Percentiles rank a stretch among this genome's conserved stretches.
Evolutionary conservation across 768 basidiomycete species (phyloP).

Genomic region (Pleurotus pulmonarius): DNA sequence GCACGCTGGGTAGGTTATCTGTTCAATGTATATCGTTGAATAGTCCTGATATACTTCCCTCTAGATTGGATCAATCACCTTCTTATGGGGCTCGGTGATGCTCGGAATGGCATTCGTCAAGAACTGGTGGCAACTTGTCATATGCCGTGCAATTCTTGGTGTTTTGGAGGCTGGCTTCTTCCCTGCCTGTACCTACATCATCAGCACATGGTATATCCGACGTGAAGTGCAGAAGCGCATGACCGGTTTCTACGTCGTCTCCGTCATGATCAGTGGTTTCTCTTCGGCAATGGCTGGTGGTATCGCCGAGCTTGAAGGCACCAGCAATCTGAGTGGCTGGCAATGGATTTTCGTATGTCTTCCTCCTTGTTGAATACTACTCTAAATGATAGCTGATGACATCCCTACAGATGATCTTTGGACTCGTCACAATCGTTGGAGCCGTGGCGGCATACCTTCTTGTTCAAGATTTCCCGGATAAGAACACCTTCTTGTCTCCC

Average conservation of each 20-base stretch:
- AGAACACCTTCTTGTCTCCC: conserved; percentile 28
- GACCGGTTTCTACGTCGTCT: conserved; percentile 19
- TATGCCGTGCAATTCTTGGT: conserved; percentile 3
- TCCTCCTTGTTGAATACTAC: neutral
- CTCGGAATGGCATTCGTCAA: conserved; percentile 5
- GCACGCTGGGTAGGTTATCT: conserved; percentile 16
- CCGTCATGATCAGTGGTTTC: conserved; percentile 15
- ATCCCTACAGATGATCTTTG: conserved; percentile 15
- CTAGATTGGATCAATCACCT: neutral
- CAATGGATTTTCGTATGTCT: conserved; percentile 31
- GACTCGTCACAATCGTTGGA: conserved; percentile 25
- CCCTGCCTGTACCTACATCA: conserved; percentile 14
- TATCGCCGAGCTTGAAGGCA: conserved; percentile 19
- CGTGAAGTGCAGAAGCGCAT: conserved; percentile 20
- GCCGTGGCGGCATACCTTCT: conserved; percentile 27
- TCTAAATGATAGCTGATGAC: neutral
- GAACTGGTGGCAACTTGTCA: conserved; percentile 4
- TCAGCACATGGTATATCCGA: conserved; percentile 21
- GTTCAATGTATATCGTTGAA: conserved; percentile 9
- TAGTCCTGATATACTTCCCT: neutral
- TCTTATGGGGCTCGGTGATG: conserved; percentile 2
- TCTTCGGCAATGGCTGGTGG: conserved; percentile 23
- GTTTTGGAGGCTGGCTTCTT: conserved; percentile 4
- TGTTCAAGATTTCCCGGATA: conserved; percentile 32
- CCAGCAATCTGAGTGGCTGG: conserved; percentile 26